Evolutionary conservation across 257 asterid species (phyloP), one percentile per base, ranked within the genome.

Genomic region (Thymus mandschuricus): DNA sequence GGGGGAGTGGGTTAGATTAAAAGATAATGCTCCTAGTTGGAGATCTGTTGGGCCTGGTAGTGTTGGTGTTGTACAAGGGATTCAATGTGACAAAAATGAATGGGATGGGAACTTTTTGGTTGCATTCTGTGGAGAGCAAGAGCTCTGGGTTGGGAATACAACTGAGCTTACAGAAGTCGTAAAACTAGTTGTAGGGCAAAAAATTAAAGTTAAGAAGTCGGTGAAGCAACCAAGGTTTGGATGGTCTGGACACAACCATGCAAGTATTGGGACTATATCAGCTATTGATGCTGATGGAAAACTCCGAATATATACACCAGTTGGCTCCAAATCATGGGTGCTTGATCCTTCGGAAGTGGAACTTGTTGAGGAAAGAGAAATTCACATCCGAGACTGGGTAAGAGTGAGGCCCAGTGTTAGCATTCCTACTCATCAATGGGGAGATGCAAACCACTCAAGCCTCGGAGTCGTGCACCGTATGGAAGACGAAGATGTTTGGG

Each of bases 291-390:
- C 90, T 27, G 99, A 95, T 78, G 99, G 99, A 43, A 95, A 87
- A 81, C 78, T 92, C 68, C 86, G 96, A 78, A 95, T 95, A 69
- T 95, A 92, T 57, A 86, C 99, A 33, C 97, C 98, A 1, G 87
- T 89, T 11, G 97, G 96, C 62, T 88, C 98, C 29, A 92, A 86
- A 60, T 76, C 95, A 8, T 95, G 99, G 99, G 83, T 81, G 72
- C 85, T 95, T 13, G 99, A 95, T 81, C 99, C 99, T 51, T 80
- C 96, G 0, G 99, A 95, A 79, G 97, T 92, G 34, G 97, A 86
- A 54, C 66, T 87, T 11, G 88, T 88, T 9, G 89, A 87, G 82
- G 96, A 95, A 82, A 85, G 82, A 68, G 90, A 86, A 43, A 64
- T 95, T 52, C 48, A 67, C 64, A 83, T 89, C 43, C 81, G 87